phyloP scores from a whole-genome alignment of 108 stramenopile species.

The Conticribra guillardii region DNA sequence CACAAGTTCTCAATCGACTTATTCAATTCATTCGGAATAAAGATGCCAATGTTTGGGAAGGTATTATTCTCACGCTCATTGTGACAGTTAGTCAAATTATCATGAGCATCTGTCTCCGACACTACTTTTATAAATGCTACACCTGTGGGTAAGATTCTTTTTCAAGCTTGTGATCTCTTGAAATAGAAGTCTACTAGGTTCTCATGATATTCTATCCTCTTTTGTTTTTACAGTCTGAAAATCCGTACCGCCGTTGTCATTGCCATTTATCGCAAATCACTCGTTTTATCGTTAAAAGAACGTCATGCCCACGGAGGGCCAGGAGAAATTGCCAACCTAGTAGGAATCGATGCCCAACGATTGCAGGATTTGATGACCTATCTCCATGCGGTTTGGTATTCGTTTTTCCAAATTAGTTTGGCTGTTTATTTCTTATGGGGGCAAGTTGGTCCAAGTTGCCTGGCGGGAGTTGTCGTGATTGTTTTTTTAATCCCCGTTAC shows the following conservation, averaged over 20 bases:
- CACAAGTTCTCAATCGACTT: constrained; percentile 78
- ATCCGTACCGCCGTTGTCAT: constrained; percentile 84
- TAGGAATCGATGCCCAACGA: constrained; percentile 91
- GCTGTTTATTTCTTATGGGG: constrained; percentile 84
- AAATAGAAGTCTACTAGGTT: too few relatives aligned
- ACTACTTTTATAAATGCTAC: constrained; percentile 95
- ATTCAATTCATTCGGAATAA: constrained; percentile 71
- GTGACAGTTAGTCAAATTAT: constrained; percentile 76
- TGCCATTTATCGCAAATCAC: constrained; percentile 86
- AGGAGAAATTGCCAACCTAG: constrained; percentile 92
- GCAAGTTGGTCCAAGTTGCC: constrained; percentile 73
- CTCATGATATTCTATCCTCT: too few relatives aligned
- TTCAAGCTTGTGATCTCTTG: too few relatives aligned
- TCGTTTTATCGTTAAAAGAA: constrained; percentile 72
- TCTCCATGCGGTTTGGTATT: constrained; percentile 85
- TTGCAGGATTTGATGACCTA: constrained; percentile 87
- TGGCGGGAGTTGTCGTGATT: constrained; percentile 91
- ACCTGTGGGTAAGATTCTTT: too few relatives aligned
- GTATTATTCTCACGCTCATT: constrained; percentile 58
- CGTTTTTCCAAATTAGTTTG: constrained; percentile 80
- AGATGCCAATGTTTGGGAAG: constrained; percentile 58
- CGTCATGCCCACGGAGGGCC: constrained; percentile 53
- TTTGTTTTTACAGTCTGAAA: too few relatives aligned
- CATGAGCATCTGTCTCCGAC: constrained; percentile 84
- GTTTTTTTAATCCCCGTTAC: constrained; percentile 86